These are phyloP conservation scores for Coriolopsis trogii DNA, from an alignment of 1,284 basidiomycete genomes.

Conservation along the genomic window DNA sequence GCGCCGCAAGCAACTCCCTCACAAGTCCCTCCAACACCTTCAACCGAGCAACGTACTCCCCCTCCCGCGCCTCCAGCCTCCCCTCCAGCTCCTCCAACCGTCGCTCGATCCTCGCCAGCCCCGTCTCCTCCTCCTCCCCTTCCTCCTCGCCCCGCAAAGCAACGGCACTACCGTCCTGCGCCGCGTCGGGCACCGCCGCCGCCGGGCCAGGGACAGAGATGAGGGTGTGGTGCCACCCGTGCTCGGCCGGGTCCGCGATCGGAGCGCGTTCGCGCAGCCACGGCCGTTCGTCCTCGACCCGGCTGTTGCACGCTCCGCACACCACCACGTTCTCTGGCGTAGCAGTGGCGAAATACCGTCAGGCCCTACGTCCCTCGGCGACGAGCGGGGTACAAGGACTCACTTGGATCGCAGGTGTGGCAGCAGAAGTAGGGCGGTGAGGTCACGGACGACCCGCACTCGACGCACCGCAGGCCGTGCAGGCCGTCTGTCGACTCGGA, in stretches of 20 bases:
- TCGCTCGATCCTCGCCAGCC: too few species aligned
- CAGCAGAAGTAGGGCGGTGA: neutral
- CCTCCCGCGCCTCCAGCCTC: too few species aligned
- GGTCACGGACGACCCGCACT: neutral
- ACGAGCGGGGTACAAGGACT: neutral
- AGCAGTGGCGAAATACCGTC: neutral
- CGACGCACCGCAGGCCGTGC: neutral
- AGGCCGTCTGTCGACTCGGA: neutral
- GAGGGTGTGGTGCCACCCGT: slow-evolving; percentile 12
- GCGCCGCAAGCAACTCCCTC: too few species aligned
- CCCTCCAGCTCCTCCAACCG: too few species aligned
- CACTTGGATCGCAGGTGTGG: neutral
- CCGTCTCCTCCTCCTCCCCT: too few species aligned
- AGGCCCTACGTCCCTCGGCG: neutral
- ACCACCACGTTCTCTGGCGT: neutral
- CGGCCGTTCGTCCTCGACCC: slow-evolving; percentile 1
- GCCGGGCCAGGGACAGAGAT: neutral
- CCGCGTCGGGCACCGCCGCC: too few species aligned
- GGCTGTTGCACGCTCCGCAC: slow-evolving; percentile 7
- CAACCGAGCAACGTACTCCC: too few species aligned
- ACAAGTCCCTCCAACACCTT: too few species aligned
- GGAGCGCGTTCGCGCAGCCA: neutral
- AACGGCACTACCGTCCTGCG: too few species aligned
- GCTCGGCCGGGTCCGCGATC: neutral
- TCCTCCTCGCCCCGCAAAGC: too few species aligned